These are phyloP conservation scores for Brassica carinata DNA, from an alignment of 345 rosid genomes.

Conservation along the genomic window DNA sequence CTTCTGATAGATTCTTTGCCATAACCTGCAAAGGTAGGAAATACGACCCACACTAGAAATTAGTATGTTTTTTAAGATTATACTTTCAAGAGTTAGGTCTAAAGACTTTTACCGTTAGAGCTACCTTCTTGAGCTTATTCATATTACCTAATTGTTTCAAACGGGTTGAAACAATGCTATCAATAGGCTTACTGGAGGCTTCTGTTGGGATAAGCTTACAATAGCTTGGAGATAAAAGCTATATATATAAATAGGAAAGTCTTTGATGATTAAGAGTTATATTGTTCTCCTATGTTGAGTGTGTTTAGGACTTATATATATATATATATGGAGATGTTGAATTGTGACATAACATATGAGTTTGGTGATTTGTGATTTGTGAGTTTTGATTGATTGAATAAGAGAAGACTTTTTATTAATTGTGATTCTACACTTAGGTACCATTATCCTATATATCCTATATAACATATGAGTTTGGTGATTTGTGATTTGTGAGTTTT, in stretches of 20 bases:
- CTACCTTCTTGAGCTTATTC: neutral
- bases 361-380: no score
- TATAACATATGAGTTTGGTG: neutral
- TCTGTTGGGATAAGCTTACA: neutral
- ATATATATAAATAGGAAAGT: no score
- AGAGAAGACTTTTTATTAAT: no score
- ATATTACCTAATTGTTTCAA: neutral
- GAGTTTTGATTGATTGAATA: no score
- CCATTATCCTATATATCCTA: neutral
- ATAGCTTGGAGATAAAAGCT: no score
- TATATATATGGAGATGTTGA: no score
- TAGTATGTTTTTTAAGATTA: neutral
- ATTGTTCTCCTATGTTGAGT: no score
- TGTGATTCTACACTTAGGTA: no score
- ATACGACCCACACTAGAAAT: neutral
- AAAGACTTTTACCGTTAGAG: neutral
- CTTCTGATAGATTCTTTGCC: conserved; percentile 71
- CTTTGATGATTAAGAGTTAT: no score
- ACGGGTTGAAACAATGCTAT: neutral
- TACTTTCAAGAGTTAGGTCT: neutral
- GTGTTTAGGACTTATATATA: no score
- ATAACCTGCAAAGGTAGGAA: conserved; percentile 49
- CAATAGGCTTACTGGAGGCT: neutral
- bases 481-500: no score
- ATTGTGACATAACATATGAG: no score